Base-by-base conservation (phyloP, 192 early-diverging fungal genomes). In the Dissophora globulifera region DNA sequence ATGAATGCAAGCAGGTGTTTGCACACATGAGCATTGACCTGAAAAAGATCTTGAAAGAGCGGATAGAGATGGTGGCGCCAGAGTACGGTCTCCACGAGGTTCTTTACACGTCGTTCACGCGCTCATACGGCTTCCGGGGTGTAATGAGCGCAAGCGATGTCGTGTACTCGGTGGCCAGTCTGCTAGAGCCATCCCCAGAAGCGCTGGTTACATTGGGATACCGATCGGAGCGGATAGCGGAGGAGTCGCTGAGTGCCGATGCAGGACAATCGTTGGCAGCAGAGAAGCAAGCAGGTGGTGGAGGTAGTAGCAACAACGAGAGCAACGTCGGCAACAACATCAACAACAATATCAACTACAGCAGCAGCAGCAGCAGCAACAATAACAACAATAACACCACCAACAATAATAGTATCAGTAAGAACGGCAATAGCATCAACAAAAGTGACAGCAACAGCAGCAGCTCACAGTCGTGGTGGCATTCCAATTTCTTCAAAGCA, bases 401-500 rank as follows among this genome's bases (percentile, higher is more conserved):
- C n/a, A n/a, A n/a, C n/a, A n/a, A n/a, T n/a, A n/a, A n/a, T n/a
- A n/a, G n/a, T n/a, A n/a, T n/a, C n/a, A n/a, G n/a, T n/a, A n/a
- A 38, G 46, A 0, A 55, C 31, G 15, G 43, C 50, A 1, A 48
- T 22, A 19, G 55, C 45, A 16, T 40, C 35, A 4, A 20, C 35
- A 3, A 62, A 16, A 2, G 43, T 58, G 20, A 10, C 66, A 5
- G 65, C 62, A 31, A 65, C 25, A 31, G 41, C 43, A 9, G 42
- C 6, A 41, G 35, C 35, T 38, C 60, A 15, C 22, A 59, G n/a
- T 62, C 55, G 7, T 85, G 84, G 79, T 95, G 93, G 93, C 69
- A 92, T 52, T 52, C 78, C 27, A 93, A 94, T 26, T 98, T 97
- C 76, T 98, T 89, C 79, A 85, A 90, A 0, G 94, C 95, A 16